phyloP scores from a whole-genome alignment of 495 filamentous ascomycete genomes.

The Hypoxylon lenormandii region DNA sequence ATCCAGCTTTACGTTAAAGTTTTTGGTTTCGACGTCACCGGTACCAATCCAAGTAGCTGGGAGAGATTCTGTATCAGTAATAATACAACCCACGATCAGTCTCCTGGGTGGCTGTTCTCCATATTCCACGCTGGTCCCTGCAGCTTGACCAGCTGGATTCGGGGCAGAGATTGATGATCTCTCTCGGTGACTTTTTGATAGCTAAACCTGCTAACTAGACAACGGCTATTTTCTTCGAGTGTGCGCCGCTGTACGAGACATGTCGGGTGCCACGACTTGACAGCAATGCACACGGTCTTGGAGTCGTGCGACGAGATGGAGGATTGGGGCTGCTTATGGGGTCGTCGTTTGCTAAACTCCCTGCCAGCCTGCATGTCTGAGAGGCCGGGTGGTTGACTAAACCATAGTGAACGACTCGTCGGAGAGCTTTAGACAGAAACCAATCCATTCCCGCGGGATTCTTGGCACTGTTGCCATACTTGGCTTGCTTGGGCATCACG shows the following conservation, averaged over 20 bases:
- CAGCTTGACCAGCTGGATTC: too few relatives aligned
- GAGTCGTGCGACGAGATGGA: conserved; percentile 23
- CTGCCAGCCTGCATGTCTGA: conserved; percentile 30
- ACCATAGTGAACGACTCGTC: conserved; percentile 10
- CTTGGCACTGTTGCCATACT: conserved; percentile 37
- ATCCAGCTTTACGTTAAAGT: conserved; percentile 25
- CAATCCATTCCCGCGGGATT: conserved; percentile 37
- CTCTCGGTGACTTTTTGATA: conserved; percentile 22
- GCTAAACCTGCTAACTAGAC: background rate
- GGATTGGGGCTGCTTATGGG: conserved; percentile 1
- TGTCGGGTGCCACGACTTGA: conserved; percentile 29
- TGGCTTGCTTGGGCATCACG: conserved; percentile 16
- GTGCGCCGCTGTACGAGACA: conserved; percentile 6
- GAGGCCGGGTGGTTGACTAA: conserved; percentile 20
- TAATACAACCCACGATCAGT: background rate
- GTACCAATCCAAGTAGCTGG: background rate
- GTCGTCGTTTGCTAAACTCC: conserved; percentile 34
- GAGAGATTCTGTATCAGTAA: background rate
- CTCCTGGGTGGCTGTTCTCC: background rate
- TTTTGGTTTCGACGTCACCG: conserved; percentile 22
- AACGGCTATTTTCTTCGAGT: background rate
- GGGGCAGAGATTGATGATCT: background rate
- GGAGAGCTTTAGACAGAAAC: conserved; percentile 13
- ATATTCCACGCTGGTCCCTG: too few relatives aligned
- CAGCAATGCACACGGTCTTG: conserved; percentile 11